Base-by-base conservation (phyloP, 148 eudicot genomes). In the Gaultheria prostrata region DNA sequence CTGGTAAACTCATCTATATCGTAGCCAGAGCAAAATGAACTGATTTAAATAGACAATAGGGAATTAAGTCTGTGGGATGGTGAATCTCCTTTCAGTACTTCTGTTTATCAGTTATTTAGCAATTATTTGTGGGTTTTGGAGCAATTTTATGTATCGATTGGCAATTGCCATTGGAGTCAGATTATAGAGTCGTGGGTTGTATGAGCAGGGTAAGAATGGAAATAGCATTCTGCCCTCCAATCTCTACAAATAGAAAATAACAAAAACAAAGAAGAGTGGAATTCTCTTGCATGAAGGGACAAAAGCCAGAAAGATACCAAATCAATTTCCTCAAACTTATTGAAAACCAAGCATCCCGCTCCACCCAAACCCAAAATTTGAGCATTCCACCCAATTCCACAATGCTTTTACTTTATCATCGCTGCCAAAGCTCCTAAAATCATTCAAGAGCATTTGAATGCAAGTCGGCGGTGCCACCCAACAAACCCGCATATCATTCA, bases 121-220 rank as follows among this genome's bases (percentile, higher is more conserved):
- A 75, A 75, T n/a, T 48, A 76, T 76, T 49, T 76, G 35, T 48
- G 79, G 35, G 33, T 21, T 75, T 49, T 75, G 78, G 6, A 10
- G 53, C 4, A 1, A 74, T 45, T 45, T 24, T n/a, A 28, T 46
- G 50, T 50, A 75, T 10, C 6, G 18, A 39, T 75, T 75, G 78
- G 20, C 46, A 46, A n/a, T 48, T 13, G 28, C 26, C 35, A 26
- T 76, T 24, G 56, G 2, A 12, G 18, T 76, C 21, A 11, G 53
- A 49, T 76, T 24, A 48, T 30, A 24, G 57, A 49, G 26, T 76
- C 1, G 79, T 26, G 79, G 57, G 26, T n/a, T 1, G 35, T 13
- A 26, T 48, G 56, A 76, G 79, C 57, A 49, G 8, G 57, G 26
- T 45, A 49, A 48, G 35, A 76, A 26, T 76, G 30, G 33, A 48